These are phyloP conservation scores for Trichosporon inkin DNA, from an alignment of 1,284 basidiomycete species.

Conservation along the genomic window DNA sequence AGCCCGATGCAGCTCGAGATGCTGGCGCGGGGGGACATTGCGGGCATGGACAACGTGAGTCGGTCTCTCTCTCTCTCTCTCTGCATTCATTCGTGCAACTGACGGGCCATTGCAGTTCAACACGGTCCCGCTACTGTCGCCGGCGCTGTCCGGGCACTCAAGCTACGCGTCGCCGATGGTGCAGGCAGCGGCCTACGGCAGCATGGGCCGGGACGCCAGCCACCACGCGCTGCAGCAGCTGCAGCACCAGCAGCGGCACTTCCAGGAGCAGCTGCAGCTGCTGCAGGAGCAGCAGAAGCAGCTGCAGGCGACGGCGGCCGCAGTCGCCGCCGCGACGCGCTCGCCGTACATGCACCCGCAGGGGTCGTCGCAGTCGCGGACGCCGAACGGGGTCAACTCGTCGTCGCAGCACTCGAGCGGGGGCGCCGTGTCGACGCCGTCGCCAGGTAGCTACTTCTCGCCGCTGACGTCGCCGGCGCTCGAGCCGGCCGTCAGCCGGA, in stretches of 20 bases:
- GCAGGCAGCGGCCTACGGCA: constrained; percentile 24
- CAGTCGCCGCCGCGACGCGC: constrained; percentile 29
- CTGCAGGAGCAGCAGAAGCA: constrained; percentile 44
- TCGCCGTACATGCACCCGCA: constrained; percentile 28
- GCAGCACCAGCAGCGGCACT: constrained; percentile 45
- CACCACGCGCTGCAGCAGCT: constrained; percentile 40
- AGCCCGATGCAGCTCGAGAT: constrained; percentile 47
- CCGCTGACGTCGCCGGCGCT: constrained; percentile 59
- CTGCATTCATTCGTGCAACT: not conserved
- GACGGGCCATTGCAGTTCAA: constrained; percentile 24
- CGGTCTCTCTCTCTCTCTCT: no score
- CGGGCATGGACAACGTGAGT: constrained; percentile 38
- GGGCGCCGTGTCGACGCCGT: constrained; percentile 23
- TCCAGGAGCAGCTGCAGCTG: constrained; percentile 43
- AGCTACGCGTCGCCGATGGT: constrained; percentile 32
- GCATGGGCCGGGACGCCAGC: constrained; percentile 12
- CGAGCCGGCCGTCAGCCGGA: constrained; percentile 43
- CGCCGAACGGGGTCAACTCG: not conserved
- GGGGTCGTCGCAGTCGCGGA: not conserved
- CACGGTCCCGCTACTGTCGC: constrained; percentile 41
- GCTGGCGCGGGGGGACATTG: constrained; percentile 31
- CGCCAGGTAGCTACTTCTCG: constrained; percentile 54
- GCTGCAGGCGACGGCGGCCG: constrained; percentile 43
- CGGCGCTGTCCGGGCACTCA: constrained; percentile 38
- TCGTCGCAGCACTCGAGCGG: constrained; percentile 18